Evolutionary conservation across 805 yeast species (phyloP).

Genomic region (Metschnikowia drakensbergensis): DNA sequence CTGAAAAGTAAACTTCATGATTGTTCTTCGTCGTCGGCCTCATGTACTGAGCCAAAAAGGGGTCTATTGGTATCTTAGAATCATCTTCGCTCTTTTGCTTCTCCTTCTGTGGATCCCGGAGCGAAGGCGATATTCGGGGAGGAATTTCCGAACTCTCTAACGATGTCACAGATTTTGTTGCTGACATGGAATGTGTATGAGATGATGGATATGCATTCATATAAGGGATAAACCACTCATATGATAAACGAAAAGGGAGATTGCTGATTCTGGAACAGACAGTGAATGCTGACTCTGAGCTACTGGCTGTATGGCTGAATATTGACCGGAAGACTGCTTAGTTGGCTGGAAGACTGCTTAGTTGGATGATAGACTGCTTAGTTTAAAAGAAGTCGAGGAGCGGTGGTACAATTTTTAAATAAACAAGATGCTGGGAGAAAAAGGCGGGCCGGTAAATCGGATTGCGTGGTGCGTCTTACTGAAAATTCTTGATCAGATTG

Average conservation of each 20-base stretch:
- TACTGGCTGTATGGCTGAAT: neutral
- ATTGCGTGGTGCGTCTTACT: neutral
- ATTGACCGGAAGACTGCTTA: no score
- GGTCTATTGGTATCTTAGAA: constrained; percentile 10
- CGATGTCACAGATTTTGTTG: neutral
- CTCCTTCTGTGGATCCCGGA: neutral
- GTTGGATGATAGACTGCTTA: no score
- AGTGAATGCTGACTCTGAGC: neutral
- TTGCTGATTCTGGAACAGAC: neutral
- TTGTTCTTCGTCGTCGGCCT: constrained; percentile 11
- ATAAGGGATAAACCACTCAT: neutral
- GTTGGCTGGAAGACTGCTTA: no score
- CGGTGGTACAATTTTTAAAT: neutral
- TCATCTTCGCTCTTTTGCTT: neutral
- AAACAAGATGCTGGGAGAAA: neutral
- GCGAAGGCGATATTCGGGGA: constrained; percentile 2
- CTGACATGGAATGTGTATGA: neutral
- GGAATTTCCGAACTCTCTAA: neutral
- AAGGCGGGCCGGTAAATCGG: neutral
- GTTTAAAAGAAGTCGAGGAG: no score
- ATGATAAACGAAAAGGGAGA: neutral
- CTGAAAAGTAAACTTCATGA: constrained; percentile 12
- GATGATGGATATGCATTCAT: neutral
- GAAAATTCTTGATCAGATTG: constrained; percentile 1
- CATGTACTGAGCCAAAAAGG: constrained; percentile 18